Conservation (phyloP, 192 early-diverging fungal species). For the Chytriomyces sp. region DNA sequence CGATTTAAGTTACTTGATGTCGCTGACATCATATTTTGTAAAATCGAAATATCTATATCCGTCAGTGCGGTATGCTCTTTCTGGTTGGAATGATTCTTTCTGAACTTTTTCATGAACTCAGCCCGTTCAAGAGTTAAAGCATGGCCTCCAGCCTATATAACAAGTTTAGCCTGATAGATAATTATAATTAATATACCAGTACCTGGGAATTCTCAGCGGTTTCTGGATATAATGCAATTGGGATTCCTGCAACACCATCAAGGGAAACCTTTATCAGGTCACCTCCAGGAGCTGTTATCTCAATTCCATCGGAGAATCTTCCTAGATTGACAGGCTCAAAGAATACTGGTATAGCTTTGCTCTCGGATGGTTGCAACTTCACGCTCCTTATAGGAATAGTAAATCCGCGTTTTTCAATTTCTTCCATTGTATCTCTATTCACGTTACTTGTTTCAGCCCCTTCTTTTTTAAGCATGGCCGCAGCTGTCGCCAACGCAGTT, state of each 20-base stretch:
- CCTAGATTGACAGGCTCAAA: slow-evolving; percentile 58
- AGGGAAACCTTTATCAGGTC: slow-evolving; percentile 50
- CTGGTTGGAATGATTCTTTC: slow-evolving; percentile 30
- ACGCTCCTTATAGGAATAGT: slow-evolving; percentile 32
- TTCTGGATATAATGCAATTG: slow-evolving; percentile 61
- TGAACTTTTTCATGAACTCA: slow-evolving; percentile 57
- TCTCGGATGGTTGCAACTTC: slow-evolving; percentile 50
- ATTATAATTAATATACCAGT: no score
- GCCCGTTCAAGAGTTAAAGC: slow-evolving; percentile 57
- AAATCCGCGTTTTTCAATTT: slow-evolving; percentile 41
- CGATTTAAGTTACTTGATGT: slow-evolving; percentile 46
- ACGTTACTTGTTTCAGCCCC: slow-evolving; percentile 5
- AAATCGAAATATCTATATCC: slow-evolving; percentile 47
- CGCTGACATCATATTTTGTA: slow-evolving; percentile 59
- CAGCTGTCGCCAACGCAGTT: slow-evolving; percentile 14
- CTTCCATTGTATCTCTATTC: slow-evolving; percentile 3
- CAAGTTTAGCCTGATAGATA: no score
- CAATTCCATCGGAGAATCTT: slow-evolving; percentile 46
- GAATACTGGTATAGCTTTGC: slow-evolving; percentile 43
- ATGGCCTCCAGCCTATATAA: slow-evolving; percentile 45
- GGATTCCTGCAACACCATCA: slow-evolving; percentile 58
- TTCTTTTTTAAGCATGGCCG: slow-evolving; percentile 16
- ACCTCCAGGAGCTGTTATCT: slow-evolving; percentile 58
- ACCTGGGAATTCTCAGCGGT: slow-evolving; percentile 48
- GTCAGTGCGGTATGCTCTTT: slow-evolving; percentile 47